Base-by-base conservation (phyloP, 2,329 filamentous ascomycete species). In the Penicillium sp. region DNA sequence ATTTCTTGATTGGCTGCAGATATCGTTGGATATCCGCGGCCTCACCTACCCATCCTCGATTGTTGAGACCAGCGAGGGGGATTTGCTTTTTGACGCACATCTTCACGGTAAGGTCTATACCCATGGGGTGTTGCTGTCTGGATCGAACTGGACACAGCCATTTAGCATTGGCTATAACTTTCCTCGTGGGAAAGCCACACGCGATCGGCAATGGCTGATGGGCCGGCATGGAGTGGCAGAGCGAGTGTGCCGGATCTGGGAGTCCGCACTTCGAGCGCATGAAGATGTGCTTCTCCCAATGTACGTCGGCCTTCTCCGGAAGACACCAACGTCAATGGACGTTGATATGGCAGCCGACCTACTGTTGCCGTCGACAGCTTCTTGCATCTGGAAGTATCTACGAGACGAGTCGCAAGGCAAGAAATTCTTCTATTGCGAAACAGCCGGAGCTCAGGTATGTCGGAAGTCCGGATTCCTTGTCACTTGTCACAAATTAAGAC, bases 31-130 rank as follows among this genome's bases (percentile, higher is more conserved):
- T 31, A 31, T 49, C 6, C 46, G 46, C 19, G 26, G 46, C 10
- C 34, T 48, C 46, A 28, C 46, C 46, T 36, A 48, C 36, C 46
- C 46, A 11, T 29, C 46, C 33, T 48, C 33, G 14, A n/a, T 48
- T 29, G 34, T 48, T 28, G 46, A 48, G n/a, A 48, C 46, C 3
- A 24, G 21, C 14, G 8, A 29, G 5, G 46, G 46, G 19, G 46
- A 48, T 24, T 19, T 48, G 33, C 23, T 48, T 40, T 29, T 49
- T 13, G 46, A 40, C 33, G n/a, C 5, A 36, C 5, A 19, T 36
- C 33, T 18, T 7, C 34, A 19, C 19, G n/a, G 34, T 18, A 37
- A 10, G 16, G 19, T 37, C n/a, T 37, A 37, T 37, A 16, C n/a
- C 10, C 34, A 37, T 10, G 16, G 34, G 2, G 34, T 37, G 34